Evolutionary conservation across 1,284 basidiomycete species (phyloP).

Genomic region (Cutaneotrichosporon spelunceum): DNA sequence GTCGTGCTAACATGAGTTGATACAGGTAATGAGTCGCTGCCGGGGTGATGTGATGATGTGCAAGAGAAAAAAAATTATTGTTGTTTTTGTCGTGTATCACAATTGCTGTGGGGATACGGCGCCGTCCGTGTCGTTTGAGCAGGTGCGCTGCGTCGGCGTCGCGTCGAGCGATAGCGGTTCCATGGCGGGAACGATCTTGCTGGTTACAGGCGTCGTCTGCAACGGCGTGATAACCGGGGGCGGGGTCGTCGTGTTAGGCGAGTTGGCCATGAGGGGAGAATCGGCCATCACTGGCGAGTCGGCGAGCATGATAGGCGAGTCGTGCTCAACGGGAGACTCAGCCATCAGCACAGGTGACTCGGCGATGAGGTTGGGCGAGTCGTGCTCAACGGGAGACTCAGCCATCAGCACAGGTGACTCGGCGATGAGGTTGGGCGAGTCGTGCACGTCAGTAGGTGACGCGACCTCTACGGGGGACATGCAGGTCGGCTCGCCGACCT

Average conservation of each 20-base stretch:
- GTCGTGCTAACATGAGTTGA: not conserved
- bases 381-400: slow-evolving; percentile 8
- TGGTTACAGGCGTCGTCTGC: not conserved
- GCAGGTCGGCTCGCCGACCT: slow-evolving; percentile 9
- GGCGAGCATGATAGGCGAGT: slow-evolving; percentile 13
- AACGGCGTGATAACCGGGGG: slow-evolving; percentile 3
- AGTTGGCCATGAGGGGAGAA: slow-evolving; percentile 10
- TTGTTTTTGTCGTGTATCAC: not conserved
- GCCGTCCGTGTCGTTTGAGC: not conserved
- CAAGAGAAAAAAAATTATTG: not conserved
- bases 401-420: not conserved
- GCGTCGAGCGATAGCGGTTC: slow-evolving; percentile 6
- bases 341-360: not conserved
- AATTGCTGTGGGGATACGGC: slow-evolving; percentile 2
- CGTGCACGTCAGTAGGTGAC: not conserved
- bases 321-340: slow-evolving; percentile 9
- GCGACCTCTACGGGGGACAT: slow-evolving; percentile 4
- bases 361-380: slow-evolving; percentile 4
- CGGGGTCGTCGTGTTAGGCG: slow-evolving; percentile 5
- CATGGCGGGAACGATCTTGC: slow-evolving; percentile 3
- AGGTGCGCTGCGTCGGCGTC: not conserved
- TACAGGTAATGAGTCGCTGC: not conserved
- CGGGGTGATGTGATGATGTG: not conserved
- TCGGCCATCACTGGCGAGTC: slow-evolving; percentile 14
- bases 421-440: slow-evolving; percentile 4